phyloP scores from a whole-genome alignment of 2,329 filamentous ascomycete species.

The Myriosclerotinia scirpicola region DNA sequence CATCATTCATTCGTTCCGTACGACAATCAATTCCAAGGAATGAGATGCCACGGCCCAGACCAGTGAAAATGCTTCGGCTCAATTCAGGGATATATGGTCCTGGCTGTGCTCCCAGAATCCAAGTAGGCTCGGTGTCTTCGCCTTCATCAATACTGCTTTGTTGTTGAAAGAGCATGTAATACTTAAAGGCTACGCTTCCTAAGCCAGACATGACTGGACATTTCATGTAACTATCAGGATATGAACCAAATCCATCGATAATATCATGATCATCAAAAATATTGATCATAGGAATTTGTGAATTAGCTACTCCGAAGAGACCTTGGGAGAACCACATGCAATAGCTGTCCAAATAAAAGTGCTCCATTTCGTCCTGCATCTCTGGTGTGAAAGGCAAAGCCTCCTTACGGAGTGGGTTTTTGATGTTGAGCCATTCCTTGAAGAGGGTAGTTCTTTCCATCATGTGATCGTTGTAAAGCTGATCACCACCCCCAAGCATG shows the following conservation, averaged over 20 bases:
- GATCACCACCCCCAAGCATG: slow-evolving; percentile 96
- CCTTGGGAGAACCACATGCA: slow-evolving; percentile 96
- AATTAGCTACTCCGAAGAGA: slow-evolving; percentile 85
- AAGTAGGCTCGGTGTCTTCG: slow-evolving; percentile 82
- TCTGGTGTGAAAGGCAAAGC: slow-evolving; percentile 73
- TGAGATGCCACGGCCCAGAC: slow-evolving; percentile 73
- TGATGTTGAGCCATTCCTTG: slow-evolving; percentile 79
- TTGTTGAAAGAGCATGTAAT: slow-evolving; percentile 98
- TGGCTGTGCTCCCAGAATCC: slow-evolving; percentile 75
- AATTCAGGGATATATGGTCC: slow-evolving; percentile 89
- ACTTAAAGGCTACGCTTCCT: slow-evolving; percentile 93
- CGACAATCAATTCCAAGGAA: slow-evolving; percentile 88
- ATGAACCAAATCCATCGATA: slow-evolving; percentile 90
- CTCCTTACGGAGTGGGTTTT: slow-evolving; percentile 77
- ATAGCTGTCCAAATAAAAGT: slow-evolving; percentile 85
- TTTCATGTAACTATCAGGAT: slow-evolving; percentile 87
- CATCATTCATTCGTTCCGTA: slow-evolving; percentile 82
- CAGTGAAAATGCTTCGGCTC: slow-evolving; percentile 84
- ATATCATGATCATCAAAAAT: slow-evolving; percentile 96
- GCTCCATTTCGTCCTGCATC: slow-evolving; percentile 85
- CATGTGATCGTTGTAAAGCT: slow-evolving; percentile 91
- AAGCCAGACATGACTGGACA: slow-evolving; percentile 87
- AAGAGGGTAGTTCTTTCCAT: slow-evolving; percentile 75
- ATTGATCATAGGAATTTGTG: slow-evolving; percentile 97
- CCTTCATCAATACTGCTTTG: slow-evolving; percentile 83